Evolutionary conservation across 352 stramenopile species (phyloP), one percentile per base, ranked within the genome.

Genomic region (Pythium brassicae): DNA sequence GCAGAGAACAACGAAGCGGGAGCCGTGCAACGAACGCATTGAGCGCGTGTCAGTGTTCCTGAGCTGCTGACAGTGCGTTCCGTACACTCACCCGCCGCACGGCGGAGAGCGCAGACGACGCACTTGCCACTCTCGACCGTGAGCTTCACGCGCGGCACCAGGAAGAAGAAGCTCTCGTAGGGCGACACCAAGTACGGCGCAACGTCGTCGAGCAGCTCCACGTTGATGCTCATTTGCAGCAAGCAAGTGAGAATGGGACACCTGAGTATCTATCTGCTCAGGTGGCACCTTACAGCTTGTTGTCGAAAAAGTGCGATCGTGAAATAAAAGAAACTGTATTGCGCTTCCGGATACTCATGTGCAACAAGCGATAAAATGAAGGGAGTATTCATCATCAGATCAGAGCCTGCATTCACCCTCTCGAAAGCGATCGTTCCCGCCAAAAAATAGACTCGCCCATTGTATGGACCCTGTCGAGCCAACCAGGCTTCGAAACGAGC

Each of bases 101-200:
- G 47, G 11, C 19, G 3, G 14, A 9, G 7, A 11, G 19, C 22
- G 3, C 22, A 9, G 7, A 15, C 26, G 10, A 66, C 77, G 57
- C 64, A 92, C 83, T 83, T 92, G 71, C 83, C 79, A 52, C 83
- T 92, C 58, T 90, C 78, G 49, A 90, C 83, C 10, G 65, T 74
- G 53, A 92, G 78, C 68, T 85, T 86, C 26, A 88, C 69, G 69
- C 71, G 71, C 43, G 80, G 66, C 50, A 92, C 76, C 25, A 80
- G 47, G 63, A 92, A 90, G 76, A 89, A 86, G 62, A 89, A 88
- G 57, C 63, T 78, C 53, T 90, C 83, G 59, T 81, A 88, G 12
- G 83, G 83, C 53, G 83, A 92, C 61, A 92, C 83, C 46, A 90
- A 68, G 48, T 83, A 88, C 62, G 83, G 83, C 68, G 78, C 69